Percentiles rank a stretch among this genome's conserved stretches.
Conservation (phyloP, 2,329 filamentous ascomycete species). For the Ceratocystis albifundus region DNA sequence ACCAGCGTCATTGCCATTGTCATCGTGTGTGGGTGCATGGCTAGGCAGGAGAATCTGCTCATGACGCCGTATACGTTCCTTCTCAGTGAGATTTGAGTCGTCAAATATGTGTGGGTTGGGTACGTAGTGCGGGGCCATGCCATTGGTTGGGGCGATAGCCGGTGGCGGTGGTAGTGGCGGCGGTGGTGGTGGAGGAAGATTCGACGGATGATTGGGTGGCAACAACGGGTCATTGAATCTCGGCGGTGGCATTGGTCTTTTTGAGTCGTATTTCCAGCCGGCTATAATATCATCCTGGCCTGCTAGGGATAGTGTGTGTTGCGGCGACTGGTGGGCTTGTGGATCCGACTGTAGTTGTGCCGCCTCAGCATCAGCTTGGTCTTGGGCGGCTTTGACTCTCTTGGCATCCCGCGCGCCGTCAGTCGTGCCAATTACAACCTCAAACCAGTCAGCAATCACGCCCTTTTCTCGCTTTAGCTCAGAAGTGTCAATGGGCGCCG, state of each 20-base stretch:
- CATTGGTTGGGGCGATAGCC: constrained; percentile 33
- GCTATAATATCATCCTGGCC: constrained; percentile 29
- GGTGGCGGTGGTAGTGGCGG: constrained; percentile 30
- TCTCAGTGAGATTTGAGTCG: constrained; percentile 61
- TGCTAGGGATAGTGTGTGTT: constrained; percentile 27
- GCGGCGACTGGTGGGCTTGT: constrained; percentile 18
- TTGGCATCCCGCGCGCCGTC: constrained; percentile 47
- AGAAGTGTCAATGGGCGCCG: constrained; percentile 76
- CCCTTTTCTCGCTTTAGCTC: constrained; percentile 78
- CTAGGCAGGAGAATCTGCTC: constrained; percentile 74
- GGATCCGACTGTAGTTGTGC: constrained; percentile 7
- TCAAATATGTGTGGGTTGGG: constrained; percentile 49
- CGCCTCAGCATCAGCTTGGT: constrained; percentile 22
- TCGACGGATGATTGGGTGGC: constrained; percentile 15
- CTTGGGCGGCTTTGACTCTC: constrained; percentile 22
- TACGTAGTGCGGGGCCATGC: constrained; percentile 49
- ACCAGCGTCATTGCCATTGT: constrained; percentile 24
- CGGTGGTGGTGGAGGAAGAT: constrained; percentile 23
- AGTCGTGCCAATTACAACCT: constrained; percentile 73
- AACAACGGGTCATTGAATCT: constrained; percentile 20
- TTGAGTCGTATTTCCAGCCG: constrained; percentile 16
- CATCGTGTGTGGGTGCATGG: constrained; percentile 40
- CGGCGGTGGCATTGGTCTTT: constrained; percentile 11
- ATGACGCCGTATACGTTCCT: constrained; percentile 64
- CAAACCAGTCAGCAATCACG: constrained; percentile 77